Conservation (phyloP, 169 alveolate species). For the Plasmodium gallinaceum region DNA sequence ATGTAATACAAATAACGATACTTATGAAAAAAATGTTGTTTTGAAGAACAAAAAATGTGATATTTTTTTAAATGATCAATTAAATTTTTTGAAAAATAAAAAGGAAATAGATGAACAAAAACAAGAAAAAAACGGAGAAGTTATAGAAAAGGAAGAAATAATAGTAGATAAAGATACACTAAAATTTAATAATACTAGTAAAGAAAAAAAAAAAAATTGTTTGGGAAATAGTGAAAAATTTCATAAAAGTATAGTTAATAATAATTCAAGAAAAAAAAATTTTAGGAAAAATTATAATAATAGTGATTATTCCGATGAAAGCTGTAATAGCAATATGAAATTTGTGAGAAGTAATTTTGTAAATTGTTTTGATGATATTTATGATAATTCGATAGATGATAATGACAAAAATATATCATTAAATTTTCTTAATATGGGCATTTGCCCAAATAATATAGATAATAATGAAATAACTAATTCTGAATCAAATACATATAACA, state of each 20-base stretch:
- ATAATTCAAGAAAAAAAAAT: background rate
- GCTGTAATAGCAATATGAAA: slow-evolving; percentile 1
- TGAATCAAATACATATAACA: background rate
- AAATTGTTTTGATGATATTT: slow-evolving; percentile 3
- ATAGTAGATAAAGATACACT: too few species aligned
- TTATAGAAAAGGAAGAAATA: too few species aligned
- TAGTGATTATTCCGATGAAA: slow-evolving; percentile 9
- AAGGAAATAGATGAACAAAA: too few species aligned
- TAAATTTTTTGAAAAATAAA: too few species aligned
- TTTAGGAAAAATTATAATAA: background rate
- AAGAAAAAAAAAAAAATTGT: too few species aligned
- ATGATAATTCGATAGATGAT: background rate
- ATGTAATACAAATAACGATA: too few species aligned
- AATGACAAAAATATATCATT: background rate
- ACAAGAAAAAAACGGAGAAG: too few species aligned
- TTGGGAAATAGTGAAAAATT: background rate
- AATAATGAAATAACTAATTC: slow-evolving; percentile 12
- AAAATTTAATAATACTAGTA: too few species aligned
- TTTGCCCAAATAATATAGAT: background rate
- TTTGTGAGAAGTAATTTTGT: slow-evolving; percentile 14
- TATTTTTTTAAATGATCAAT: too few species aligned
- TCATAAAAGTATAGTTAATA: background rate
- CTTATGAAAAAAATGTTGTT: too few species aligned
- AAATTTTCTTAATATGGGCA: background rate
- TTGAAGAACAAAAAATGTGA: too few species aligned